Percentiles rank a stretch among this genome's conserved stretches.
Evolutionary conservation across 2,329 filamentous ascomycete genomes (phyloP).

Genomic region (Metarhizium anisopliae): DNA sequence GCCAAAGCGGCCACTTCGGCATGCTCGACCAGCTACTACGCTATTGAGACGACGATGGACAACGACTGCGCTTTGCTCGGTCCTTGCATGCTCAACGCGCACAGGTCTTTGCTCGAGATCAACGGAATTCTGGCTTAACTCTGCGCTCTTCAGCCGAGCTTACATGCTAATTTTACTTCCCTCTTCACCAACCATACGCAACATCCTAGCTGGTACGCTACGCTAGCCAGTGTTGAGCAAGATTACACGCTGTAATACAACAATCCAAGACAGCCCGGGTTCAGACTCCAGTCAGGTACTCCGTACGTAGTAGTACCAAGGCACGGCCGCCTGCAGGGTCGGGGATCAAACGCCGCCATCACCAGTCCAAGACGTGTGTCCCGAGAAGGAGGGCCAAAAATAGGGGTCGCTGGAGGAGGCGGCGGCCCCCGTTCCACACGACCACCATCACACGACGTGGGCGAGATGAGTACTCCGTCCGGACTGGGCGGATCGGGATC

Average conservation of each 20-base stretch:
- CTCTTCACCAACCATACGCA: neutral
- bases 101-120: neutral
- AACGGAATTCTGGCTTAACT: neutral
- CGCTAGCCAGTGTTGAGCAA: no score
- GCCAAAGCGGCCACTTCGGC: neutral
- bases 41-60: neutral
- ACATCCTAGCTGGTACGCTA: no score
- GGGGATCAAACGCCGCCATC: neutral
- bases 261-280: no score
- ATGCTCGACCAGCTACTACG: neutral
- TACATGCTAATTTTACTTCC: neutral
- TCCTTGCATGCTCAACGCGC: neutral
- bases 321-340: neutral
- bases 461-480: no score
- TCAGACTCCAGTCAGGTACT: no score
- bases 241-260: no score
- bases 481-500: no score
- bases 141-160: neutral
- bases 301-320: no score
- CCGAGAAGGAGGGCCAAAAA: neutral
- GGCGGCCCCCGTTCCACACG: no score
- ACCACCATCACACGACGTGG: no score
- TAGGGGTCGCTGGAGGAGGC: neutral
- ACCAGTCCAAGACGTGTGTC: neutral
- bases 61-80: neutral